These are phyloP conservation scores for Leptographium wingfieldii DNA, from an alignment of 2,329 filamentous ascomycete species.

Conservation along the genomic window DNA sequence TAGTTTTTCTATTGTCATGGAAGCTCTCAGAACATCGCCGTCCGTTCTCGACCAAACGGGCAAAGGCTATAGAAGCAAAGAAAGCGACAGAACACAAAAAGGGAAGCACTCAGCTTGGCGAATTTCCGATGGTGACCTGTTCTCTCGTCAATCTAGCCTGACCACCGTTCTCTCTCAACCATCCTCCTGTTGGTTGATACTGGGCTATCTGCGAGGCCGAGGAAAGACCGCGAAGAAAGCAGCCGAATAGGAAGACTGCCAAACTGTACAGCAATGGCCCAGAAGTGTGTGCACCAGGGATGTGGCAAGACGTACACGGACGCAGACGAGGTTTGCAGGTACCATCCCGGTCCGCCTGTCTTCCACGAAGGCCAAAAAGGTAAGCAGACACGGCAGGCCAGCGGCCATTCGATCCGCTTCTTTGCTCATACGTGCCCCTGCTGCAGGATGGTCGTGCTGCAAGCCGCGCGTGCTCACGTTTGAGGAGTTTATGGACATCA, in stretches of 20 bases:
- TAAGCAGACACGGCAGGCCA: constrained; percentile 24
- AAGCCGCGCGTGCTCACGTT: constrained; percentile 94
- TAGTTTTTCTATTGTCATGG: constrained; percentile 5
- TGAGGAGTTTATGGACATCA: constrained; percentile 90
- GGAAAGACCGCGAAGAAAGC: not conserved
- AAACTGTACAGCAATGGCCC: constrained; percentile 37
- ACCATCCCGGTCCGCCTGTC: constrained; percentile 85
- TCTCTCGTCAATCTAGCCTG: too few species aligned
- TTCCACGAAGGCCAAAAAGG: constrained; percentile 99
- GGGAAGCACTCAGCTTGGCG: not conserved
- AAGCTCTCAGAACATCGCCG: constrained; percentile 13
- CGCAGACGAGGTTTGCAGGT: constrained; percentile 69
- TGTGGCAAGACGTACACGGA: constrained; percentile 84
- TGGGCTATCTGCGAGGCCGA: too few species aligned
- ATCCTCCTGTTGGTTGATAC: too few species aligned
- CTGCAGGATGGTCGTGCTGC: constrained; percentile 92
- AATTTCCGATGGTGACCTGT: too few species aligned
- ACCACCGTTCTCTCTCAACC: too few species aligned
- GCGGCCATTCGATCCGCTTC: too few species aligned
- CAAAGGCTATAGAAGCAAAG: not conserved
- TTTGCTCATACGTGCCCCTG: too few species aligned
- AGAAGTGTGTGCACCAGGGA: constrained; percentile 92
- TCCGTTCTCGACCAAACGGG: not conserved
- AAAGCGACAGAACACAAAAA: not conserved
- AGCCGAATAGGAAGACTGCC: not conserved